Evolutionary conservation across 2,329 filamentous ascomycete genomes (phyloP).

Genomic region (Epichloe sp.): DNA sequence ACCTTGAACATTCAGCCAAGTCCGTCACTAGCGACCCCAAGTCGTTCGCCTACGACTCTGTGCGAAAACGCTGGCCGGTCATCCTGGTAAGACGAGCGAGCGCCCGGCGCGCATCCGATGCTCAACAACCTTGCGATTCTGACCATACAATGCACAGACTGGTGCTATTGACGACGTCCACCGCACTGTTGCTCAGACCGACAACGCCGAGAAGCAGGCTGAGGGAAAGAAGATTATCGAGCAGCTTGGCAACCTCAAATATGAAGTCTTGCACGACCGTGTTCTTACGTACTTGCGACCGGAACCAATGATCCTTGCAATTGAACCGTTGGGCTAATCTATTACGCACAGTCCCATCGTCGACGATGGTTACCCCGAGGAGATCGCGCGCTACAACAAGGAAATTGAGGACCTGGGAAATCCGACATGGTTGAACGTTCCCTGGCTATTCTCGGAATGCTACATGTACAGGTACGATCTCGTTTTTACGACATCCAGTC

Average conservation of each 20-base stretch:
- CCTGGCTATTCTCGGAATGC: slow-evolving; percentile 90
- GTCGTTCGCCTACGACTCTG: slow-evolving; percentile 80
- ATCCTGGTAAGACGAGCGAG: slow-evolving; percentile 57
- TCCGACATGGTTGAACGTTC: slow-evolving; percentile 67
- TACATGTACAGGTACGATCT: slow-evolving; percentile 67
- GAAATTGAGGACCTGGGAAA: slow-evolving; percentile 64
- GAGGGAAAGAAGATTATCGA: slow-evolving; percentile 83
- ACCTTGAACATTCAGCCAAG: slow-evolving; percentile 39
- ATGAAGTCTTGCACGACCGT: slow-evolving; percentile 86
- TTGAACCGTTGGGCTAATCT: neutral
- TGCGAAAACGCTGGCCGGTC: slow-evolving; percentile 79
- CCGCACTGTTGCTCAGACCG: slow-evolving; percentile 47
- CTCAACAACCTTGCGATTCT: neutral
- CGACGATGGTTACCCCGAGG: slow-evolving; percentile 68
- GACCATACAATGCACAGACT: slow-evolving; percentile 42
- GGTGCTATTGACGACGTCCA: slow-evolving; percentile 92
- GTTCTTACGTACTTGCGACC: slow-evolving; percentile 47
- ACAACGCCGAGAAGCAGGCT: slow-evolving; percentile 49
- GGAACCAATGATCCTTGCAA: neutral
- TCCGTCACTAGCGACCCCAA: slow-evolving; percentile 69
- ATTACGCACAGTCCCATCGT: slow-evolving; percentile 44
- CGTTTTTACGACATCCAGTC: neutral
- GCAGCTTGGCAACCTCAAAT: slow-evolving; percentile 72
- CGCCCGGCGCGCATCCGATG: neutral
- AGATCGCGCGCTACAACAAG: slow-evolving; percentile 72